Conservation (phyloP, 192 early-diverging fungal genomes). For the Backusella sp. region DNA sequence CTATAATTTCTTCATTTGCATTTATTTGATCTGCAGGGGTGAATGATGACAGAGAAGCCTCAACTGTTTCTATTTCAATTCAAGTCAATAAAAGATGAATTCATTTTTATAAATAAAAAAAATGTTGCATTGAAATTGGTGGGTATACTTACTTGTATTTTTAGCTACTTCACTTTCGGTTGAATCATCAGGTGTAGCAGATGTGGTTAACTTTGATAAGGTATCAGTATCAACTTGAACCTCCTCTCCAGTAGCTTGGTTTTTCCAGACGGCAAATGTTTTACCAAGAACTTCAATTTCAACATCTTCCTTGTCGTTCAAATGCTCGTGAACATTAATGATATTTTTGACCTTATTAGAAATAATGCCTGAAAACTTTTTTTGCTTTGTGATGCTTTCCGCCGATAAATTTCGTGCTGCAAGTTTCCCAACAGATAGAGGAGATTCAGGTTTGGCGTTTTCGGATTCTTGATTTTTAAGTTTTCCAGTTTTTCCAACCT, state of each 20-base stretch:
- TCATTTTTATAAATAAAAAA: background rate
- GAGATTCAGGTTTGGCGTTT: background rate
- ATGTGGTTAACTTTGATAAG: background rate
- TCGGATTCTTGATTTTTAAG: background rate
- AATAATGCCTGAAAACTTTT: background rate
- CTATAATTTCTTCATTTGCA: background rate
- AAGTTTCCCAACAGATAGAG: background rate
- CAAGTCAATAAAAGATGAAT: background rate
- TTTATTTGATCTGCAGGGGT: background rate
- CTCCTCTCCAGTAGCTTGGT: background rate
- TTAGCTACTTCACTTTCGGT: background rate
- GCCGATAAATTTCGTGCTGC: background rate
- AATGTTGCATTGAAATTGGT: background rate
- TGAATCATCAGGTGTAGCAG: background rate
- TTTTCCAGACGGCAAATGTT: conserved; percentile 11
- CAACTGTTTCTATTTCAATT: background rate
- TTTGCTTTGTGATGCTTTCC: background rate
- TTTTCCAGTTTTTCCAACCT: background rate
- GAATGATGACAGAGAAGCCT: background rate
- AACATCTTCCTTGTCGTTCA: conserved; percentile 7
- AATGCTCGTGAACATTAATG: conserved; percentile 7
- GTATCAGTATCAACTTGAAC: background rate
- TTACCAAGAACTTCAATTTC: conserved; percentile 7
- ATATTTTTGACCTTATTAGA: background rate
- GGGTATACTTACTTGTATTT: background rate